These are phyloP conservation scores for Alternaria infectoria DNA, from an alignment of 2,329 filamentous ascomycete genomes.

Conservation along the genomic window DNA sequence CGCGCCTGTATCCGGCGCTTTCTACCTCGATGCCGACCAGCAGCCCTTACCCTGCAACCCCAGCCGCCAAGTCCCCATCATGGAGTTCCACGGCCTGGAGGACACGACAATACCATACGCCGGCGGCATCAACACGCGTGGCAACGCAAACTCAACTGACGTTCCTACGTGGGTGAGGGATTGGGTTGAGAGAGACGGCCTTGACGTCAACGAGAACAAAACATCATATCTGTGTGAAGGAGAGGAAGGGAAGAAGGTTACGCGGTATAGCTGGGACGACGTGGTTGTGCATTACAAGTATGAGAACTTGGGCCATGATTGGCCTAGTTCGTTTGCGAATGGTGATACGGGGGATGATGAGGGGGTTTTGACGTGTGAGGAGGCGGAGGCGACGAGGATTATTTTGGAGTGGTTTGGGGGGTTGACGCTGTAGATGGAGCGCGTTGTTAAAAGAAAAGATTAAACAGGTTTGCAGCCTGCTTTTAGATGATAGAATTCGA, in stretches of 20 bases:
- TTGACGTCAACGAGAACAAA: constrained; percentile 31
- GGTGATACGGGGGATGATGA: constrained; percentile 24
- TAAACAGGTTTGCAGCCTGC: background rate
- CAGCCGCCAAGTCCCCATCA: constrained; percentile 45
- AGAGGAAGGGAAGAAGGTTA: constrained; percentile 36
- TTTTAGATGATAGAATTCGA: rapidly evolving
- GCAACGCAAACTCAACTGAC: constrained; percentile 25
- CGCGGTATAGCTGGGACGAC: constrained; percentile 35
- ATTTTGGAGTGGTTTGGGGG: constrained; percentile 41
- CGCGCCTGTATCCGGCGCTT: constrained; percentile 56
- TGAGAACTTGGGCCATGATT: constrained; percentile 49
- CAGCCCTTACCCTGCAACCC: constrained; percentile 36
- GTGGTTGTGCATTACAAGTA: constrained; percentile 50
- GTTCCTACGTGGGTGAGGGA: constrained; percentile 42
- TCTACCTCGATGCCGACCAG: constrained; percentile 46
- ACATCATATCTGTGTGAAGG: constrained; percentile 39
- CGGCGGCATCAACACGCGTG: constrained; percentile 39
- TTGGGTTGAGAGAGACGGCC: constrained; percentile 48
- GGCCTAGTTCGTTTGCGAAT: constrained; percentile 47
- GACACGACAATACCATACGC: constrained; percentile 52
- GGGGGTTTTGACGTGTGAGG: constrained; percentile 33
- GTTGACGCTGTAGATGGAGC: constrained; percentile 23
- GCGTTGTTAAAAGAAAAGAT: too few species aligned
- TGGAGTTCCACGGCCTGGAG: constrained; percentile 54
- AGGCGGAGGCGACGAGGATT: constrained; percentile 40